Conservation (phyloP, 2,329 filamentous ascomycete species). For the Aspergillus pseudoviridinutans region DNA sequence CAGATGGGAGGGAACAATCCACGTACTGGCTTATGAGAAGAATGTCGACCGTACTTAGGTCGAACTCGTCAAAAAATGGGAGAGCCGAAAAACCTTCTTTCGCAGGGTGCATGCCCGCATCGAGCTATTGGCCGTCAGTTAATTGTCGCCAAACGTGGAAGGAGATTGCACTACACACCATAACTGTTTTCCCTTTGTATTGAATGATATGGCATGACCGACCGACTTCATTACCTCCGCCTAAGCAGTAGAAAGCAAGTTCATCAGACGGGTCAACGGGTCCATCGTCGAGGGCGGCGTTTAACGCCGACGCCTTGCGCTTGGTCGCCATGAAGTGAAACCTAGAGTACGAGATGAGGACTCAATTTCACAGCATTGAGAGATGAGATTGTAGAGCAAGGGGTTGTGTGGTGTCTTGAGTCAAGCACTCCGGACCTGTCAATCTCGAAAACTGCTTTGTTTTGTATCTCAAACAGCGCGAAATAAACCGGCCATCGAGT, state of each 20-base stretch:
- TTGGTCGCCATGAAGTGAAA: conserved; percentile 74
- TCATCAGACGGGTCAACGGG: conserved; percentile 91
- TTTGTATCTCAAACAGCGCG: conserved; percentile 9
- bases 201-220: conserved; percentile 96
- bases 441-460: conserved; percentile 3
- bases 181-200: conserved; percentile 98
- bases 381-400: neutral
- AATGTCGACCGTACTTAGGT: conserved; percentile 93
- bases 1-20: conserved; percentile 19
- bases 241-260: conserved; percentile 87
- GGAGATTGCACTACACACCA: conserved; percentile 58
- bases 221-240: conserved; percentile 95
- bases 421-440: neutral
- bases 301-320: conserved; percentile 77
- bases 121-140: conserved; percentile 58
- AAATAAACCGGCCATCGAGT: conserved; percentile 8
- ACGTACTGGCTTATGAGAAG: conserved; percentile 99
- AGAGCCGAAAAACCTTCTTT: conserved; percentile 91
- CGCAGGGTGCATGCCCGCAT: conserved; percentile 93
- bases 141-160: neutral
- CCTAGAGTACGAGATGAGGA: neutral
- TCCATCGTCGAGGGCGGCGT: conserved; percentile 64
- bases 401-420: neutral
- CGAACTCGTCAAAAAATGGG: conserved; percentile 98
- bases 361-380: neutral